phyloP scores from a whole-genome alignment of 148 eudicot species.

The Amaranthus palmeri region DNA sequence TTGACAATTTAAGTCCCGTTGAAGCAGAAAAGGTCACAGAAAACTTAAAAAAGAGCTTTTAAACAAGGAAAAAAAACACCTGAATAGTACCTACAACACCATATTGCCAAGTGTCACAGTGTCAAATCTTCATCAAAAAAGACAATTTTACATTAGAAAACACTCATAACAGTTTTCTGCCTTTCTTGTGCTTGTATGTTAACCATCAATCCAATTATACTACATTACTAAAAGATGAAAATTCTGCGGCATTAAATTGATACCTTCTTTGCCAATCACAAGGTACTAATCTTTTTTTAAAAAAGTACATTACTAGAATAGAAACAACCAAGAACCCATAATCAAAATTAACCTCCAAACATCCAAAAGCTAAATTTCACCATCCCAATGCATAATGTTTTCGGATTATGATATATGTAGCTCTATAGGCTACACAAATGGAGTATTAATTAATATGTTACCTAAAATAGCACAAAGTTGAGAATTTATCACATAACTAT shows the following conservation, averaged over 20 bases:
- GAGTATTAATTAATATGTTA: no score
- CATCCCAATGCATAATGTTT: no score
- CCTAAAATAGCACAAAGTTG: no score
- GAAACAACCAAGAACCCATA: not conserved
- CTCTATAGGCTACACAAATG: no score
- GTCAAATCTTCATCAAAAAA: not conserved
- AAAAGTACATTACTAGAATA: not conserved
- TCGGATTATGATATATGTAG: no score
- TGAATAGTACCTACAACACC: not conserved
- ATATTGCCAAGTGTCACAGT: slow-evolving; percentile 16
- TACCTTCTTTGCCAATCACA: not conserved
- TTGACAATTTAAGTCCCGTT: not conserved
- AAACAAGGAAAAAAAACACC: not conserved
- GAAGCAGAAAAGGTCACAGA: not conserved
- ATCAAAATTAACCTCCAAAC: no score
- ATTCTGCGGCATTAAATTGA: not conserved
- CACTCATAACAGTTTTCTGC: no score
- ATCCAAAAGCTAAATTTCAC: no score
- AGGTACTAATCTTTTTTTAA: no score
- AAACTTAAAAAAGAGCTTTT: not conserved
- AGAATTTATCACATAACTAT: no score
- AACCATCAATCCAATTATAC: not conserved
- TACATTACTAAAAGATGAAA: not conserved
- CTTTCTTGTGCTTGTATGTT: no score
- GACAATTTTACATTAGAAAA: not conserved